Conservation (phyloP, 495 filamentous ascomycete genomes). For the Aspergillus diversus region DNA sequence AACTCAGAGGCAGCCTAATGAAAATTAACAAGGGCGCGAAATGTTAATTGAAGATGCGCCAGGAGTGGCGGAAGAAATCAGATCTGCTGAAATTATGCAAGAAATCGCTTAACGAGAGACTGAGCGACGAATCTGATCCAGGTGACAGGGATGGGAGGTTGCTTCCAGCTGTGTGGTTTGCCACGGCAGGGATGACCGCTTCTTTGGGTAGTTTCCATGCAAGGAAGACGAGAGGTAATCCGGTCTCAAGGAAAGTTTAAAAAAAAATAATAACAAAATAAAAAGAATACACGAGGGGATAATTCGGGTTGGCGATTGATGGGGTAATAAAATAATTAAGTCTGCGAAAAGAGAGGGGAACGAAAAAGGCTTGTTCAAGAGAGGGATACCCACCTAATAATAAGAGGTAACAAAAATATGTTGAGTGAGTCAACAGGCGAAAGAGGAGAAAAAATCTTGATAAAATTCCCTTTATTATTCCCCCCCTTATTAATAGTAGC, state of each 20-base stretch:
- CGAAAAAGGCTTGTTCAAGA: neutral
- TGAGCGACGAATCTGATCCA: slow-evolving; percentile 9
- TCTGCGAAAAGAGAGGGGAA: neutral
- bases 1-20: slow-evolving; percentile 14
- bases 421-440: neutral
- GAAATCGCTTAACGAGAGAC: slow-evolving; percentile 14
- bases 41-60: neutral
- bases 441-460: neutral
- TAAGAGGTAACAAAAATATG: neutral
- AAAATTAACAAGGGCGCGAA: slow-evolving; percentile 1
- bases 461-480: neutral
- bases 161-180: slow-evolving; percentile 17
- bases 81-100: slow-evolving; percentile 21
- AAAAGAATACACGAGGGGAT: neutral
- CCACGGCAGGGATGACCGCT: slow-evolving; percentile 15
- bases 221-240: neutral
- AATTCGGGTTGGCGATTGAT: neutral
- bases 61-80: slow-evolving; percentile 9
- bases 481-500: neutral
- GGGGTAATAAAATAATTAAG: neutral
- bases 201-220: slow-evolving; percentile 1
- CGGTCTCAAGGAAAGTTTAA: slow-evolving; percentile 10
- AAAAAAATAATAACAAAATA: neutral
- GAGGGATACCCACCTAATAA: neutral
- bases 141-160: slow-evolving; percentile 13